A percentile compares a stretch with the other conserved stretches of the same genome.
Conservation (phyloP, 371 early-diverging fungal genomes). For the Zychaea mexicana region DNA sequence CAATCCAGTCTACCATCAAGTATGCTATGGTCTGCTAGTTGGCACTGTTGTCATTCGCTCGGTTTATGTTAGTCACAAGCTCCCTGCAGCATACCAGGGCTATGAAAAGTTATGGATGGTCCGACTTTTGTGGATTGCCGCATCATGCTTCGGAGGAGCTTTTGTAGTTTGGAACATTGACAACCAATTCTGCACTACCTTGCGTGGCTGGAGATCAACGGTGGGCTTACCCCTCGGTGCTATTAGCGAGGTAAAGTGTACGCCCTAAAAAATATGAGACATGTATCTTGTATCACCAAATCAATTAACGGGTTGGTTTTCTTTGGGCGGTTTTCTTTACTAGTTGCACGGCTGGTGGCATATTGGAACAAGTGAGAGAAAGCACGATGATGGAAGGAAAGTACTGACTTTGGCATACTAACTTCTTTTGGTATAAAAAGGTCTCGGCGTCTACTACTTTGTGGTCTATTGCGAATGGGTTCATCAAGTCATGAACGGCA, state of each 20-base stretch:
- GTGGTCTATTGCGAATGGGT: conserved; percentile 44
- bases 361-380: conserved; percentile 47
- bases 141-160: conserved; percentile 53
- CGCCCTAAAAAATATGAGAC: too few species aligned
- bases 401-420: neutral
- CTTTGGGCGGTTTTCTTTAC: neutral
- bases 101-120: conserved; percentile 37
- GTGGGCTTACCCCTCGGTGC: conserved; percentile 57
- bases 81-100: conserved; percentile 30
- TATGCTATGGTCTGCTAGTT: conserved; percentile 63
- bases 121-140: conserved; percentile 36
- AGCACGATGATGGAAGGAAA: too few species aligned
- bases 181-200: conserved; percentile 63
- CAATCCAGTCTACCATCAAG: conserved; percentile 78
- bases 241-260: conserved; percentile 37
- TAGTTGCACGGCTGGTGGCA: conserved; percentile 90
- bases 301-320: too few species aligned
- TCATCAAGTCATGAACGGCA: conserved; percentile 21
- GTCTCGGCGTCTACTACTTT: conserved; percentile 41
- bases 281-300: too few species aligned
- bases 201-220: conserved; percentile 51
- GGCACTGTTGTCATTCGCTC: conserved; percentile 50
- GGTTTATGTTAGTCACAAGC: conserved; percentile 29
- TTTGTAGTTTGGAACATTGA: conserved; percentile 84
- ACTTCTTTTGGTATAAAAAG: neutral